Percentiles rank a stretch among this genome's conserved stretches.
Evolutionary conservation across 495 filamentous ascomycete genomes (phyloP).

Genomic region (Penicilliopsis zonata): DNA sequence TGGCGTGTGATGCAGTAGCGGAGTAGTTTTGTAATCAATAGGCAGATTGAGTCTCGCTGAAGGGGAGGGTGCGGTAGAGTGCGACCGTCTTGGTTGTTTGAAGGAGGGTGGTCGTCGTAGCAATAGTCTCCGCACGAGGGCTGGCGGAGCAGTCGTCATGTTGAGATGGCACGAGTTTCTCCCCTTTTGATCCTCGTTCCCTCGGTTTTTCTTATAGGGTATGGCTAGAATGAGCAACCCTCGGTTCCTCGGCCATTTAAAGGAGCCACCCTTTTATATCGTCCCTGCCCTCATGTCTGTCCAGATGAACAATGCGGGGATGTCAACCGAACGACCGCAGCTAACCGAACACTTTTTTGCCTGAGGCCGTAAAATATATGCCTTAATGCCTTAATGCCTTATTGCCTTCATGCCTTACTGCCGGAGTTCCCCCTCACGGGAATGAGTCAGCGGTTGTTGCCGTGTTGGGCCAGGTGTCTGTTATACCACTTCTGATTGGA

Average conservation of each 20-base stretch:
- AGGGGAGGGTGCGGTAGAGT: slow-evolving; percentile 21
- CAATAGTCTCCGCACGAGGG: slow-evolving; percentile 7
- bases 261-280: neutral
- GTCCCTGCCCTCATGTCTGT: neutral
- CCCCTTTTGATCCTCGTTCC: neutral
- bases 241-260: too few species aligned
- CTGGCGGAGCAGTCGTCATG: neutral
- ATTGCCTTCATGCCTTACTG: neutral
- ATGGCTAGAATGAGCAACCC: too few species aligned
- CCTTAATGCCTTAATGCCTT: neutral
- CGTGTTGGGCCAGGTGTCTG: too few species aligned
- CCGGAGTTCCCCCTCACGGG: too few species aligned
- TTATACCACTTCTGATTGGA: too few species aligned
- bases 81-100: slow-evolving; percentile 8
- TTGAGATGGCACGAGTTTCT: neutral
- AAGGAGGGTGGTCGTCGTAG: too few species aligned
- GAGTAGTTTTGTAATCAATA: slow-evolving; percentile 75
- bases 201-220: too few species aligned
- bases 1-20: slow-evolving; percentile 69
- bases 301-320: neutral
- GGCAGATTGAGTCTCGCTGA: slow-evolving; percentile 66
- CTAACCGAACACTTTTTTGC: slow-evolving; percentile 1
- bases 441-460: too few species aligned
- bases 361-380: neutral
- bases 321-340: neutral